These are phyloP conservation scores for Pythium grandisporangium DNA, from an alignment of 352 stramenopile species.

Conservation along the genomic window DNA sequence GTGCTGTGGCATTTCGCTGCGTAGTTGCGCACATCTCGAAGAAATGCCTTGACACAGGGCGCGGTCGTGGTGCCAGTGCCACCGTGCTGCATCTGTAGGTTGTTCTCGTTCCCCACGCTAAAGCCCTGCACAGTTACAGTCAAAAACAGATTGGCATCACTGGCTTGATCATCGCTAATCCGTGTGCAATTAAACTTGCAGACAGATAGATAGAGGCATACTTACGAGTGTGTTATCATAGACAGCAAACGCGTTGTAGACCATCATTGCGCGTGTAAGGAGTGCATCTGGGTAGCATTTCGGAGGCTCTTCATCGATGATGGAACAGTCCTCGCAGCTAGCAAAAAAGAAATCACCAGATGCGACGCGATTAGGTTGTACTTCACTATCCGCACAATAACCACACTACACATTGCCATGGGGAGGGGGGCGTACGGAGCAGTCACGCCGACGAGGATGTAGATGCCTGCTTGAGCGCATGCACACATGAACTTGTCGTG, in stretches of 20 bases:
- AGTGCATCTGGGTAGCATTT: constrained; percentile 42
- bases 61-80: constrained; percentile 18
- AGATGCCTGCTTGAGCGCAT: constrained; percentile 54
- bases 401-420: background rate
- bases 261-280: constrained; percentile 43
- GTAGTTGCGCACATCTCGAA: constrained; percentile 48
- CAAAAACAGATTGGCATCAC: too few relatives aligned
- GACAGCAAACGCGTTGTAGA: constrained; percentile 65
- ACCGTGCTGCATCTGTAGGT: constrained; percentile 21
- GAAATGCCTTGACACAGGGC: constrained; percentile 55
- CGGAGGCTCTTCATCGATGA: constrained; percentile 28
- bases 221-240: constrained; percentile 58
- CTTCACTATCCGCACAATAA: background rate
- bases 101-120: constrained; percentile 43
- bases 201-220: too few relatives aligned
- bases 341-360: background rate
- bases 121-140: background rate
- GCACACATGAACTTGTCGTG: constrained; percentile 81
- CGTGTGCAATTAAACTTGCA: background rate
- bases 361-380: too few relatives aligned
- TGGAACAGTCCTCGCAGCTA: constrained; percentile 46
- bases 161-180: too few relatives aligned
- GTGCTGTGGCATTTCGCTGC: constrained; percentile 22
- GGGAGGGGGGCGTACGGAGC: constrained; percentile 27
- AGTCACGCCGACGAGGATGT: constrained; percentile 54